These are phyloP conservation scores for Lepidopterella palustris DNA, from an alignment of 495 filamentous ascomycete genomes.

Conservation along the genomic window DNA sequence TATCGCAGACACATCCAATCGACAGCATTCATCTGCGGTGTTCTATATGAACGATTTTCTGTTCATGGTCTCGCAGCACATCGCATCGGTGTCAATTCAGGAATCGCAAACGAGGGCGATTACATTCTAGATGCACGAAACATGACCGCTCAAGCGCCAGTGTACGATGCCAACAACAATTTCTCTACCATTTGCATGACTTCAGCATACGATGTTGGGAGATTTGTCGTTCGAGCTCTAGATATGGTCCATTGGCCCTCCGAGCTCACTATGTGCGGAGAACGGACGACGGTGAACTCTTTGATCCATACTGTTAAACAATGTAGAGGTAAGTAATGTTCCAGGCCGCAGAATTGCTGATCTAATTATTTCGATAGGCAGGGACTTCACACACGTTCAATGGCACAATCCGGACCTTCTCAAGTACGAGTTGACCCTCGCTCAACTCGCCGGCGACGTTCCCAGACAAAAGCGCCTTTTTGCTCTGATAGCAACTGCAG, in stretches of 20 bases:
- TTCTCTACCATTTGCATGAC: conserved; percentile 56
- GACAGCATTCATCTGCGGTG: conserved; percentile 63
- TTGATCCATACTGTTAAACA: conserved; percentile 26
- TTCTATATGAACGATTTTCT: conserved; percentile 71
- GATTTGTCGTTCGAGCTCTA: conserved; percentile 58
- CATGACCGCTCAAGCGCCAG: conserved; percentile 53
- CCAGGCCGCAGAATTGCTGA: not conserved
- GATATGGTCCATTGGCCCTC: conserved; percentile 56
- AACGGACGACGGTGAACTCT: conserved; percentile 41
- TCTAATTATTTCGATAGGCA: conserved; percentile 7
- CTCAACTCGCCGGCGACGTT: conserved; percentile 26
- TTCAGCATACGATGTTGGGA: conserved; percentile 58
- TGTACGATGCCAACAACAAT: conserved; percentile 42
- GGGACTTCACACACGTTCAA: conserved; percentile 11
- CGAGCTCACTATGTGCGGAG: conserved; percentile 60
- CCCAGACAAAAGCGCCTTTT: conserved; percentile 27
- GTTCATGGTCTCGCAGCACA: conserved; percentile 53
- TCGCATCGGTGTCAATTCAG: conserved; percentile 46
- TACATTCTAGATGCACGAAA: conserved; percentile 57
- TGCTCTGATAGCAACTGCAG: conserved; percentile 44
- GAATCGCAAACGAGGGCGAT: conserved; percentile 50
- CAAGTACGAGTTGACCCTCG: conserved; percentile 29
- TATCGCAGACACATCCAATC: conserved; percentile 52
- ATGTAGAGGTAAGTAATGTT: conserved; percentile 29
- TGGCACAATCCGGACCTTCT: conserved; percentile 27